Percentiles rank a stretch among this genome's conserved stretches.
Conservation (phyloP, 257 asterid genomes). For the Forsythia viridissima region DNA sequence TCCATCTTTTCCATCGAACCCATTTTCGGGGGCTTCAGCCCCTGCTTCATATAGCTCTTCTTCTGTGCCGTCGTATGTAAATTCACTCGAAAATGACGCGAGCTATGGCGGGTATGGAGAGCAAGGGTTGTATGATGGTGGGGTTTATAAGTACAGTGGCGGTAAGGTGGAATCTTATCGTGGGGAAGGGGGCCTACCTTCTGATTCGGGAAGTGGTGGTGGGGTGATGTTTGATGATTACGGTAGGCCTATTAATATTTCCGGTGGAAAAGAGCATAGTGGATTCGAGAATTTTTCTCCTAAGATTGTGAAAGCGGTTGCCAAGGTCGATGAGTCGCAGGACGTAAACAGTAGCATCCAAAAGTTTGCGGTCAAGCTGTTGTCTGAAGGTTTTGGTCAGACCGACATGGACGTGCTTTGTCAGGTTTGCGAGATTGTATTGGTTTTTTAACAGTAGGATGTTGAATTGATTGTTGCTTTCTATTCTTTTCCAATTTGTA, state of each 20-base stretch:
- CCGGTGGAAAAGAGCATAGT: conserved; percentile 45
- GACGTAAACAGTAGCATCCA: conserved; percentile 59
- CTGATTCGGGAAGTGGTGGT: conserved; percentile 29
- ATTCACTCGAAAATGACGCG: conserved; percentile 38
- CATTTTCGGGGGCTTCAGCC: conserved; percentile 22
- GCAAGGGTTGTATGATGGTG: conserved; percentile 48
- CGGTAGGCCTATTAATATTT: conserved; percentile 69
- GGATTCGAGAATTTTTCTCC: conserved; percentile 37
- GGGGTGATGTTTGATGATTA: conserved; percentile 83
- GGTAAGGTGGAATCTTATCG: conserved; percentile 46
- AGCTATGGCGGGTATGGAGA: conserved; percentile 47
- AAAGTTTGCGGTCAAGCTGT: conserved; percentile 72
- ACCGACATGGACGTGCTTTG: conserved; percentile 81
- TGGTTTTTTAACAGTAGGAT: background rate
- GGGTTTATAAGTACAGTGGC: conserved; percentile 68
- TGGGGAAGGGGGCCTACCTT: conserved; percentile 38
- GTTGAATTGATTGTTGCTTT: conserved; percentile 5
- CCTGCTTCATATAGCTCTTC: conserved; percentile 28
- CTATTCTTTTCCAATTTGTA: background rate
- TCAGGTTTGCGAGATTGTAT: conserved; percentile 52
- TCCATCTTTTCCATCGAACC: conserved; percentile 33
- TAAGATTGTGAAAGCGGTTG: conserved; percentile 68
- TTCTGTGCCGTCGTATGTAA: conserved; percentile 26
- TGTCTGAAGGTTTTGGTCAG: conserved; percentile 81
- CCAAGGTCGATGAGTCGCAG: conserved; percentile 66